These are phyloP conservation scores for Clathrospora elynae DNA, from an alignment of 2,329 filamentous ascomycete genomes.

Conservation along the genomic window DNA sequence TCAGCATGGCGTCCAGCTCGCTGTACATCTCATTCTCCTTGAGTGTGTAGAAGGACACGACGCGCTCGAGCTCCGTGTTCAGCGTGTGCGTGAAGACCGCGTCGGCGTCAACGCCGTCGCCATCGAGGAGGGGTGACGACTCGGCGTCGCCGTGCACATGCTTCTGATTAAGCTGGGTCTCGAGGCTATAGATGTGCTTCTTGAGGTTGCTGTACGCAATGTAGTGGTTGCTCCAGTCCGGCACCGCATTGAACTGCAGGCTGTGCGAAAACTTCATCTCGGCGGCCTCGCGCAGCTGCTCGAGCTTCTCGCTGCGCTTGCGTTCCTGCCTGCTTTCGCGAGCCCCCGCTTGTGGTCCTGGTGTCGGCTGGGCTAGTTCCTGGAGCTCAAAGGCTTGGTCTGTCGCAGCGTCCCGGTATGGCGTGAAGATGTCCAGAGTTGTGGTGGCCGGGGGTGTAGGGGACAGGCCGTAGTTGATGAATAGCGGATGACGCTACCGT, in stretches of 20 bases:
- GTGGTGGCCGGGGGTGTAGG: slow-evolving; percentile 12
- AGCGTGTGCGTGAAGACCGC: slow-evolving; percentile 79
- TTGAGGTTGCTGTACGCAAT: slow-evolving; percentile 99
- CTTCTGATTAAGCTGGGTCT: slow-evolving; percentile 76
- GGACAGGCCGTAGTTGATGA: slow-evolving; percentile 1
- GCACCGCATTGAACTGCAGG: slow-evolving; percentile 98
- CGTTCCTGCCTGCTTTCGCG: slow-evolving; percentile 35
- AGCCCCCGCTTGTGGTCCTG: slow-evolving; percentile 6
- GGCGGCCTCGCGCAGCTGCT: slow-evolving; percentile 72
- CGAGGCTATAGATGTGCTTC: slow-evolving; percentile 96
- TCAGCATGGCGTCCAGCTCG: slow-evolving; percentile 77
- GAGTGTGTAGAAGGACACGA: slow-evolving; percentile 83
- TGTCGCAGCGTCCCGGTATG: slow-evolving; percentile 24
- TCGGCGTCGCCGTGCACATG: slow-evolving; percentile 71
- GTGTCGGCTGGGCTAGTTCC: slow-evolving; percentile 22
- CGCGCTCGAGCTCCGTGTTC: slow-evolving; percentile 90
- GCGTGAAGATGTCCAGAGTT: slow-evolving; percentile 36
- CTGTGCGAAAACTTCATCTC: slow-evolving; percentile 99
- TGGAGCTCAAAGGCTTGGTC: slow-evolving; percentile 42
- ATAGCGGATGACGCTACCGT: slow-evolving; percentile 8
- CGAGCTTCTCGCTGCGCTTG: slow-evolving; percentile 67
- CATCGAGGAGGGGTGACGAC: slow-evolving; percentile 77
- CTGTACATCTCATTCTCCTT: slow-evolving; percentile 88
- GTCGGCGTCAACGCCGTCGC: slow-evolving; percentile 71
- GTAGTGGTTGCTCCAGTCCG: slow-evolving; percentile 99